Base-by-base conservation (phyloP, 163 green algal genomes). In the Scenedesmus sp. region DNA sequence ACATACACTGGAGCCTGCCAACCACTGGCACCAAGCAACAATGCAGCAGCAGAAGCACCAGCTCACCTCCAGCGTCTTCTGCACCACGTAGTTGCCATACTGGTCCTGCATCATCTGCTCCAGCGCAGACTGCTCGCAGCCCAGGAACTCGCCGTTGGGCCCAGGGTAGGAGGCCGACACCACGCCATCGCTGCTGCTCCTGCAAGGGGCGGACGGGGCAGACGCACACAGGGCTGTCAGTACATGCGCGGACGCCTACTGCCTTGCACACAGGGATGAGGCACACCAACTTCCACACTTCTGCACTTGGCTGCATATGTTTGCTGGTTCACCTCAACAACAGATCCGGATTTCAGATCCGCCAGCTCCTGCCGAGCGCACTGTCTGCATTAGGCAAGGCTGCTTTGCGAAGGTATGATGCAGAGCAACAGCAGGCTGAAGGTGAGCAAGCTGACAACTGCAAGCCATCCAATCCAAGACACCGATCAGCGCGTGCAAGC, bases 81-180 rank as follows among this genome's bases (percentile, higher is more conserved):
- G 97, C 73, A 99, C 96, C 44, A 99, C 97, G 85, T 99, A 99
- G 95, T 99, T 99, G 76, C 95, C 97, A 92, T 97, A 99, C 95
- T 98, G 97, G 93, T 99, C 96, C 90, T 96, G 95, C 94, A 98
- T 98, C 93, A 99, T 96, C 33, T 92, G 89, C 87, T 97, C 92
- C 49, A 97, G 91, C 44, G 93, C 79, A 42, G 49, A 86, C 88
- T 88, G 81, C 61, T 79, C 88, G 33, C 87, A 76, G 15, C 37
- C 56, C n/a, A 59, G 16, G 7, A 22, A 22, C 26, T 86, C 81
- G 49, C 61, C 68, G 37, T 35, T 40, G 7, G 49, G 22, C 24
- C 44, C 81, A 5, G 33, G 81, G 44, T 30, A 44, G 20, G 20
- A 56, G 40, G 85, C 65, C 44, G 43, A 44, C 35, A 65, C 51